Evolutionary conservation across 2,329 filamentous ascomycete genomes (phyloP).

Genomic region (Cladosporium halotolerans): DNA sequence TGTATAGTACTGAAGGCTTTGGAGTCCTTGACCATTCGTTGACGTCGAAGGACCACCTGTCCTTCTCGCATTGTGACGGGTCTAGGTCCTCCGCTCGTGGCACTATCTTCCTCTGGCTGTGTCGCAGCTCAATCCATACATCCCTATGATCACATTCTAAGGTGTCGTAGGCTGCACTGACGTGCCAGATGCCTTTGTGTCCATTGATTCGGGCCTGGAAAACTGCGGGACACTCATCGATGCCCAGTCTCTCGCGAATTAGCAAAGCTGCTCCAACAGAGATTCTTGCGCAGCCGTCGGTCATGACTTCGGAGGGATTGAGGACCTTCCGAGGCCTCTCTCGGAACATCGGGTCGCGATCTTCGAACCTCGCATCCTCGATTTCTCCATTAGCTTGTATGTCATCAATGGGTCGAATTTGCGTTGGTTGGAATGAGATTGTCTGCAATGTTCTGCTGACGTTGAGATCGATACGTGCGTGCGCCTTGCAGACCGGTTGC

Average conservation of each 20-base stretch:
- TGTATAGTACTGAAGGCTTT: constrained; percentile 1
- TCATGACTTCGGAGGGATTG: constrained; percentile 33
- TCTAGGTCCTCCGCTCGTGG: constrained; percentile 10
- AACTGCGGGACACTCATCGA: constrained; percentile 53
- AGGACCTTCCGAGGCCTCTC: constrained; percentile 2
- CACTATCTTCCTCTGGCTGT: constrained; percentile 64
- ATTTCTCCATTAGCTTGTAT: constrained; percentile 26
- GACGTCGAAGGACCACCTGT: constrained; percentile 47
- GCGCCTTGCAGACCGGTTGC: constrained; percentile 37
- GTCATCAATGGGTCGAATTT: constrained; percentile 31
- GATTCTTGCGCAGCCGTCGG: constrained; percentile 56
- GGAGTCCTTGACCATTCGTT: constrained; percentile 39
- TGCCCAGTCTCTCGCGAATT: constrained; percentile 47
- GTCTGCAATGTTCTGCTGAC: constrained; percentile 37
- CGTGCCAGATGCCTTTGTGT: constrained; percentile 70
- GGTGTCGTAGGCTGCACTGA: constrained; percentile 46
- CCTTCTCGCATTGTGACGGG: not conserved
- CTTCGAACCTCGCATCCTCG: constrained; percentile 34
- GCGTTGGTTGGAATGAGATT: constrained; percentile 31
- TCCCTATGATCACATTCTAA: constrained; percentile 36
- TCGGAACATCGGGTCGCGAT: constrained; percentile 18
- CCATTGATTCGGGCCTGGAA: constrained; percentile 66
- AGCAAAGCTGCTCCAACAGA: constrained; percentile 53
- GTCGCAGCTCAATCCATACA: constrained; percentile 58
- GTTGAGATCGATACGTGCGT: constrained; percentile 36